These are phyloP conservation scores for Beauveria sp. DNA, from an alignment of 2,329 filamentous ascomycete species.

Conservation along the genomic window DNA sequence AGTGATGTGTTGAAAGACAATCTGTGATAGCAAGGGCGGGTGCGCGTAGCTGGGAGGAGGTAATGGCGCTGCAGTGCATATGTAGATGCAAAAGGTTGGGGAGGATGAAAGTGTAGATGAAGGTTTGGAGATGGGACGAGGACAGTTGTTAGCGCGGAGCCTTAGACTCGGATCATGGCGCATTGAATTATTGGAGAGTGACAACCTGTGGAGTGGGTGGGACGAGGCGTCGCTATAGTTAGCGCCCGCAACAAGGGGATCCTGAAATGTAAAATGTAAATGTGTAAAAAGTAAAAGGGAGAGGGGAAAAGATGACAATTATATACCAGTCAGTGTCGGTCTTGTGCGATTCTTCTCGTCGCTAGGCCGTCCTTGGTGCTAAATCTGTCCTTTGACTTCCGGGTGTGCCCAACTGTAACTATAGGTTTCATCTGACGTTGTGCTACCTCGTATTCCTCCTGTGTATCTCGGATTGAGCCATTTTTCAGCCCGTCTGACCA, in stretches of 20 bases:
- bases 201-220: slow-evolving; percentile 1
- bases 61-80: not conserved
- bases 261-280: not conserved
- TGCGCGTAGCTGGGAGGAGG: not conserved
- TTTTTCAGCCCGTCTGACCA: not conserved
- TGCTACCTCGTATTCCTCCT: not conserved
- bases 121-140: not conserved
- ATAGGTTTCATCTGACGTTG: not conserved
- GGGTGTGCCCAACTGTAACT: not conserved
- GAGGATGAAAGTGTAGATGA: not conserved
- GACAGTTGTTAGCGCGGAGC: not conserved
- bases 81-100: not conserved
- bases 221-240: not conserved
- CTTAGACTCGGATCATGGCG: not conserved
- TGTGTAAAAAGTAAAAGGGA: not conserved
- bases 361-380: not conserved
- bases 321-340: not conserved
- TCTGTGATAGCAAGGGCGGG: too few relatives aligned
- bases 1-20: not conserved
- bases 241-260: not conserved
- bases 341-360: not conserved
- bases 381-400: not conserved
- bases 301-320: not conserved
- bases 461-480: not conserved
- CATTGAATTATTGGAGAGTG: not conserved